Conservation (phyloP, 768 basidiomycete species). For the Lentinula raphanica region DNA sequence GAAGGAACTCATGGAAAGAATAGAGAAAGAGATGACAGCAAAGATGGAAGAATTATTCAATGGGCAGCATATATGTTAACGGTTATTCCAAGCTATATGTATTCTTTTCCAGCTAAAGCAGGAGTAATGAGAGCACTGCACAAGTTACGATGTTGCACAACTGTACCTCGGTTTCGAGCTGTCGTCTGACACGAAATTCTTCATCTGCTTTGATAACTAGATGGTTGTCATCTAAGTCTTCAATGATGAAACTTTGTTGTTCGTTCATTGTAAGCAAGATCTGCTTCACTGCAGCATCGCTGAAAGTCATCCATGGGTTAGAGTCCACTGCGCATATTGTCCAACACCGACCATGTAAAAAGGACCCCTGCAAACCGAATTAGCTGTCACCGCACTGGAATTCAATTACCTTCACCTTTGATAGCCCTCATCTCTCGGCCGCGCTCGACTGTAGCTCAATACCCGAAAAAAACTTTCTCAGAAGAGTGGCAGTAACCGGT, state of each 20-base stretch:
- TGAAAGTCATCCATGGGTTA: conserved; percentile 22
- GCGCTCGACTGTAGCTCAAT: background rate
- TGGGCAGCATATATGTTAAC: background rate
- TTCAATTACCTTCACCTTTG: conserved; percentile 40
- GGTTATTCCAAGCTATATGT: conserved; percentile 64
- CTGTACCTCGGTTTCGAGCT: conserved; percentile 72
- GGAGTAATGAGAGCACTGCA: conserved; percentile 1
- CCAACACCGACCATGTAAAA: conserved; percentile 52
- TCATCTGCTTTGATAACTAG: conserved; percentile 80
- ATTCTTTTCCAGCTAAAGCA: conserved; percentile 82
- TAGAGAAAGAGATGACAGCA: conserved; percentile 1
- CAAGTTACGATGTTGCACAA: background rate
- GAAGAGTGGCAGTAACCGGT: background rate
- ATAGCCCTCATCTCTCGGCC: conserved; percentile 51
- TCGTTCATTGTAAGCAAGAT: conserved; percentile 82
- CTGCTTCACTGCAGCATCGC: conserved; percentile 87
- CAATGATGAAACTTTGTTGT: conserved; percentile 74
- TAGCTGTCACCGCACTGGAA: conserved; percentile 3
- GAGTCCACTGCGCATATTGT: background rate
- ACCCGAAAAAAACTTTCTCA: background rate
- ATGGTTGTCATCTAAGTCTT: conserved; percentile 82
- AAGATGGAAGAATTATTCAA: background rate
- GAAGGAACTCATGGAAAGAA: conserved; percentile 43
- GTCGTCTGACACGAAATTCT: conserved; percentile 65
- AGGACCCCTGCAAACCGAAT: conserved; percentile 45